Evolutionary conservation across 2,329 filamentous ascomycete genomes (phyloP).

Genomic region (Cladophialophora bantiana): DNA sequence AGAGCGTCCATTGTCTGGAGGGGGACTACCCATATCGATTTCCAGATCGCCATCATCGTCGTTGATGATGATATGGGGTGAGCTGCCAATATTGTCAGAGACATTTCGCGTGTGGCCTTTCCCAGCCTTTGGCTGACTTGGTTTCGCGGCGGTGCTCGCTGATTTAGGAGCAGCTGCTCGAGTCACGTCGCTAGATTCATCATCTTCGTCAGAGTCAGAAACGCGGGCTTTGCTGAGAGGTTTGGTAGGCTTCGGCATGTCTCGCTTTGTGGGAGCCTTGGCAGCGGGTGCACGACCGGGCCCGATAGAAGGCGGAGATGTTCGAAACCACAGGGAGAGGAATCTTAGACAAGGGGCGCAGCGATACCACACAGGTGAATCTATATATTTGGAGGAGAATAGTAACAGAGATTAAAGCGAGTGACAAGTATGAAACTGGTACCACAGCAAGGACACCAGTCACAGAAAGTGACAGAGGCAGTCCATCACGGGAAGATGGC

Average conservation of each 20-base stretch:
- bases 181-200: conserved; percentile 19
- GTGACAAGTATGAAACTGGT: neutral
- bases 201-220: conserved; percentile 35
- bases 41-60: conserved; percentile 53
- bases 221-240: conserved; percentile 34
- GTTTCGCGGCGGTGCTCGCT: neutral
- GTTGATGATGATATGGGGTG: conserved; percentile 52
- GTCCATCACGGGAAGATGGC: neutral
- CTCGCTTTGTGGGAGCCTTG: conserved; percentile 22
- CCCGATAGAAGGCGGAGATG: neutral
- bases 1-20: conserved; percentile 44
- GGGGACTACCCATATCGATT: conserved; percentile 57
- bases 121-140: conserved; percentile 2
- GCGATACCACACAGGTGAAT: neutral
- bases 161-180: conserved; percentile 9
- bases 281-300: conserved; percentile 10
- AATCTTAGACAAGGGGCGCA: neutral
- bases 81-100: conserved; percentile 34
- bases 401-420: neutral
- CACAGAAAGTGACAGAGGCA: neutral
- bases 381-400: neutral
- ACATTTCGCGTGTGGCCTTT: conserved; percentile 30
- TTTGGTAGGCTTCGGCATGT: conserved; percentile 22
- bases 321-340: neutral
- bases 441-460: neutral